Evolutionary conservation across 2,329 filamentous ascomycete genomes (phyloP).

Genomic region (Colletotrichum shisoi): DNA sequence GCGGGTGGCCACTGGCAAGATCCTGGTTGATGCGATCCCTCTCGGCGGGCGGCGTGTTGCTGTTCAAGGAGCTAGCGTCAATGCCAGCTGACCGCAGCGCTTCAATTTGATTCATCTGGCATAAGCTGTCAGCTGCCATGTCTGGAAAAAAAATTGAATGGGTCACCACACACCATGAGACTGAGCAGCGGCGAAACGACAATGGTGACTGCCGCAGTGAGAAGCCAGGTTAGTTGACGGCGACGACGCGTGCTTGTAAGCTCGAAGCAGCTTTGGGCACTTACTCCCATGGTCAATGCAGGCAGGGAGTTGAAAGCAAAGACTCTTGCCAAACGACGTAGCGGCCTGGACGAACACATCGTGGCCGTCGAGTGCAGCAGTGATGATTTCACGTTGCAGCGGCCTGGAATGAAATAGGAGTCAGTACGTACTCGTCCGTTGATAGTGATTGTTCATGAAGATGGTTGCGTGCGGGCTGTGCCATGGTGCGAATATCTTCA

Average conservation of each 20-base stretch:
- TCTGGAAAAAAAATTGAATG: conserved; percentile 23
- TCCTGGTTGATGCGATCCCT: conserved; percentile 77
- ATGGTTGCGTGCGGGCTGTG: neutral
- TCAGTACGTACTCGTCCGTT: conserved; percentile 52
- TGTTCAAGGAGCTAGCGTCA: conserved; percentile 85
- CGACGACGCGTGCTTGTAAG: conserved; percentile 32
- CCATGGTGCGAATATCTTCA: conserved; percentile 48
- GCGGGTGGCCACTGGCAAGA: conserved; percentile 85
- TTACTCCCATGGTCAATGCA: conserved; percentile 85
- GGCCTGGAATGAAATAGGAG: conserved; percentile 53
- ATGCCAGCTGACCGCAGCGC: conserved; percentile 77
- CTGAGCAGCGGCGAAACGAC: conserved; percentile 89
- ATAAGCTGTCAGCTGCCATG: conserved; percentile 20
- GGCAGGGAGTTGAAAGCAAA: conserved; percentile 92
- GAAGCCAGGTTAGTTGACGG: conserved; percentile 39
- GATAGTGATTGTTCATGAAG: neutral
- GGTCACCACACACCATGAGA: conserved; percentile 71
- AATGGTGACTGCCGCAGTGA: conserved; percentile 71
- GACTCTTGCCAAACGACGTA: conserved; percentile 88
- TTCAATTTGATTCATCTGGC: conserved; percentile 88
- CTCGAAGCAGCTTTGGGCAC: conserved; percentile 47
- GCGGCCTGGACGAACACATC: conserved; percentile 95
- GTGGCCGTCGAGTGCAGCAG: conserved; percentile 78
- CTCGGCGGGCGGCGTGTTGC: conserved; percentile 73
- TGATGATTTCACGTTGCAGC: conserved; percentile 86